Percentiles rank a stretch among this genome's conserved stretches.
Evolutionary conservation across 306 rosid genomes (phyloP).

Genomic region (Oemleria cerasiformis): DNA sequence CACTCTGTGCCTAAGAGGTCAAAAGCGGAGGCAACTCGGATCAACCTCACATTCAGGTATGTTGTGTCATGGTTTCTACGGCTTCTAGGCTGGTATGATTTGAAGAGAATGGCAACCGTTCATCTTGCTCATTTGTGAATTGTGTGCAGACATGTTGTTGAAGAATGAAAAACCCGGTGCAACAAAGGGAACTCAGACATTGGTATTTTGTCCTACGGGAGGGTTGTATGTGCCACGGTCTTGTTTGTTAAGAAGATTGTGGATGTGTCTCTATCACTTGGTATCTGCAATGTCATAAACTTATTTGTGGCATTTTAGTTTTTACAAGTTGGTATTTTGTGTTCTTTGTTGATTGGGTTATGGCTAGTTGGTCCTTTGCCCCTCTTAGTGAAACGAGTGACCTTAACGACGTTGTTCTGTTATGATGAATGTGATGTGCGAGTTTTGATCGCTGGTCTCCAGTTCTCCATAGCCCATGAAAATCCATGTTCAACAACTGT

Average conservation of each 20-base stretch:
- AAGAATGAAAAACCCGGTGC: conserved; percentile 1
- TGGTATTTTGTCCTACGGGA: background rate
- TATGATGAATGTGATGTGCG: too few relatives aligned
- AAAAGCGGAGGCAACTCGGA: conserved; percentile 69
- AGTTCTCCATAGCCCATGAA: too few relatives aligned
- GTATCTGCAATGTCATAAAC: background rate
- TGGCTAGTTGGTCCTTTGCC: too few relatives aligned
- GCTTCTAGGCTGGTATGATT: background rate
- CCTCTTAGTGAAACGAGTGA: too few relatives aligned
- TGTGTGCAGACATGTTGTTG: background rate
- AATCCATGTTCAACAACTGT: too few relatives aligned
- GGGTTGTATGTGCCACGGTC: background rate
- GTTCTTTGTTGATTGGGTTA: background rate
- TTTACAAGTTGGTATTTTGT: background rate
- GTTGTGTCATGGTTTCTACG: conserved; percentile 34
- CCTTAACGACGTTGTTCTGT: too few relatives aligned
- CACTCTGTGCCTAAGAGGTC: conserved; percentile 88
- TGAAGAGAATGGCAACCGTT: background rate
- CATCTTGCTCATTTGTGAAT: background rate
- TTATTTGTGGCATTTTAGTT: background rate
- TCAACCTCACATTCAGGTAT: conserved; percentile 89
- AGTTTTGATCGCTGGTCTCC: too few relatives aligned
- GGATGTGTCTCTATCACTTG: background rate
- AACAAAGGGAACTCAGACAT: background rate
- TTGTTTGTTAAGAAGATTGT: background rate